Base-by-base conservation (phyloP, 345 rosid genomes). In the Gynandropsis gynandra region DNA sequence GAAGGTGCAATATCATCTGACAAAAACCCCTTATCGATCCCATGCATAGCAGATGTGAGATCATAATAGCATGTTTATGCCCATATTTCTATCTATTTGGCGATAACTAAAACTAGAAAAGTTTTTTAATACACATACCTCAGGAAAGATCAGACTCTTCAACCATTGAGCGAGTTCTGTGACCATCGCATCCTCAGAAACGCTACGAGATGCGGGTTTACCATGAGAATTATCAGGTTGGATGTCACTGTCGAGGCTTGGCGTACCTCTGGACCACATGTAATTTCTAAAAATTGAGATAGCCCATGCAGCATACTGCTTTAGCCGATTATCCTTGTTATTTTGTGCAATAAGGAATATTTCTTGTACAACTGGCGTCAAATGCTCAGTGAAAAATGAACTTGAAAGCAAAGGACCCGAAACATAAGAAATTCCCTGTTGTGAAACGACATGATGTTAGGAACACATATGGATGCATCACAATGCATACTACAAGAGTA, bases 271-370 rank as follows among this genome's bases (percentile, higher is more conserved):
- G 18, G 85, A 80, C 81, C 88, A 80, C 63, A 86, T 50, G 63
- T 60, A 62, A 69, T 71, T 56, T 68, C 83, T 74, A 45, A 90
- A 90, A 67, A 90, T 61, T 58, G 94, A 78, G 61, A 82, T 66
- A 21, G 87, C 80, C 98, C 98, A 90, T 15, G 96, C 80, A 31
- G 96, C 94, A 70, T 74, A 78, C 27, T 78, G 81, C 67, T 80
- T 83, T 66, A 77, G 67, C 66, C 70, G 84, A 59, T 56, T 76
- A 63, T 90, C 84, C 50, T 77, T 78, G 40, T 88, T 75, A 59
- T 73, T 72, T 76, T 83, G 95, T 0, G 92, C 96, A 38, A 77
- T 65, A 47, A 83, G 89, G 72, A 85, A 90, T 57, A 86, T 74
- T 50, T 86, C 95, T 76, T 82, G 98, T 51, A 86, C 59, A 75